Evolutionary conservation across 192 early-diverging fungal species (phyloP).

Genomic region (Mortierella alpina): DNA sequence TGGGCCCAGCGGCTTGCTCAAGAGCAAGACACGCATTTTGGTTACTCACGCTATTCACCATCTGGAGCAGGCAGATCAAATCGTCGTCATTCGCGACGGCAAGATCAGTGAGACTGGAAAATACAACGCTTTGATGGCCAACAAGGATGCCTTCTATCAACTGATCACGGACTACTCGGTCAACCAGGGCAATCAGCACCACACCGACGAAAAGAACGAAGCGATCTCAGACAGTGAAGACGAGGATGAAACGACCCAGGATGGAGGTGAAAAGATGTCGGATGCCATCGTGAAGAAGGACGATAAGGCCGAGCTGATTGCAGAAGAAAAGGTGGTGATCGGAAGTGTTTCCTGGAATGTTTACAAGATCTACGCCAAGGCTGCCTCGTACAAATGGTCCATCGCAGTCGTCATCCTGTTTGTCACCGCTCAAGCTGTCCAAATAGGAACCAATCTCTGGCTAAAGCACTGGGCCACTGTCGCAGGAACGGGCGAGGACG

Average conservation of each 20-base stretch:
- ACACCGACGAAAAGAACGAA: conserved; percentile 1
- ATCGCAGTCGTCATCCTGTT: conserved; percentile 66
- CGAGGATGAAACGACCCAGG: conserved; percentile 58
- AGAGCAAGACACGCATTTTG: conserved; percentile 81
- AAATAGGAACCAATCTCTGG: conserved; percentile 69
- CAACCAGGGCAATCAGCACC: conserved; percentile 55
- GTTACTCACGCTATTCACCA: conserved; percentile 88
- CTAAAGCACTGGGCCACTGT: conserved; percentile 72
- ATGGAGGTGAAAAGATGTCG: conserved; percentile 47
- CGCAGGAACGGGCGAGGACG: background rate
- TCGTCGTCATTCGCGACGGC: conserved; percentile 81
- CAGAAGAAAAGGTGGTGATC: conserved; percentile 81
- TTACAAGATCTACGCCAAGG: conserved; percentile 82
- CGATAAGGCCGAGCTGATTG: conserved; percentile 70
- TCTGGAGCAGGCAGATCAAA: conserved; percentile 71
- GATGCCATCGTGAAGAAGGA: conserved; percentile 21
- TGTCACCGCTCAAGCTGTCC: conserved; percentile 62
- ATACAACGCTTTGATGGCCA: conserved; percentile 72
- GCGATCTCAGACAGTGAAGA: conserved; percentile 21
- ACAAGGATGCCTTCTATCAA: conserved; percentile 68
- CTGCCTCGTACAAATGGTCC: conserved; percentile 72
- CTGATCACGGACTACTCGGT: conserved; percentile 81
- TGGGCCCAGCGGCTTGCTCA: conserved; percentile 84
- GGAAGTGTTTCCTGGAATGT: conserved; percentile 84
- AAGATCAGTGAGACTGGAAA: conserved; percentile 73